Percentiles rank a stretch among this genome's conserved stretches.
These are phyloP conservation scores for Pichia cephalocereana DNA, from an alignment of 805 yeast species.

Conservation along the genomic window DNA sequence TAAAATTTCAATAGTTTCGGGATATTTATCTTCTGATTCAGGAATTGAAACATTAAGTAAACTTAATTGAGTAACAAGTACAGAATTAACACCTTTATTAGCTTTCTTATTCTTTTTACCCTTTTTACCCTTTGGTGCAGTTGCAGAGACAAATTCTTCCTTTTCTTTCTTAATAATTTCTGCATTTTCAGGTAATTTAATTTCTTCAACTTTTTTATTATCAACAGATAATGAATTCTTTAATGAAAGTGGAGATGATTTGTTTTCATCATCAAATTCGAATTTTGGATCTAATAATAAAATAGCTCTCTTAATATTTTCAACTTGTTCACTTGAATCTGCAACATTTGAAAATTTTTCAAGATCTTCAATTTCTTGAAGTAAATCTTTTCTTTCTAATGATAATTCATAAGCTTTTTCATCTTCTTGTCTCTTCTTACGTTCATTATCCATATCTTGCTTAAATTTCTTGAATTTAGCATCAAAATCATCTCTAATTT, in stretches of 20 bases:
- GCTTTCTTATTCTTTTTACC: constrained; percentile 23
- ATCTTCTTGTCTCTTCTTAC: constrained; percentile 58
- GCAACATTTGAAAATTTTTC: constrained; percentile 66
- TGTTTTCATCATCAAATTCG: constrained; percentile 41
- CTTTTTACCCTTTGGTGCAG: constrained; percentile 36
- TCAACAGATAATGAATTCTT: constrained; percentile 9
- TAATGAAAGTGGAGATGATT: constrained; percentile 1
- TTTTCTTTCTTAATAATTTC: constrained; percentile 50
- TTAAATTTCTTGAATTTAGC: constrained; percentile 66
- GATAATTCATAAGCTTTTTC: constrained; percentile 44
- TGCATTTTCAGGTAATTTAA: constrained; percentile 56
- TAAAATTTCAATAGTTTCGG: constrained; percentile 54
- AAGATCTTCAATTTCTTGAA: constrained; percentile 56
- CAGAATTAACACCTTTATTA: constrained; percentile 70
- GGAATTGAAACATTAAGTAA: constrained; percentile 77
- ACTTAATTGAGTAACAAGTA: constrained; percentile 64
- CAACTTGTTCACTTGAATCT: constrained; percentile 75
- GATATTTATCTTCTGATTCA: constrained; percentile 60
- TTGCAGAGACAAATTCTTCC: constrained; percentile 47
- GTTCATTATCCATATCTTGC: constrained; percentile 59
- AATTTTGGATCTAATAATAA: constrained; percentile 69
- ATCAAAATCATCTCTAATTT: constrained; percentile 66
- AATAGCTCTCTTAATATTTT: constrained; percentile 64
- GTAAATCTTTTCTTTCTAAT: constrained; percentile 41
- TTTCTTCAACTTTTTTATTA: constrained; percentile 16